A percentile compares a stretch with the other conserved stretches of the same genome.
Evolutionary conservation across 1,284 basidiomycete species (phyloP).

Genomic region (Meira miltonrushii): DNA sequence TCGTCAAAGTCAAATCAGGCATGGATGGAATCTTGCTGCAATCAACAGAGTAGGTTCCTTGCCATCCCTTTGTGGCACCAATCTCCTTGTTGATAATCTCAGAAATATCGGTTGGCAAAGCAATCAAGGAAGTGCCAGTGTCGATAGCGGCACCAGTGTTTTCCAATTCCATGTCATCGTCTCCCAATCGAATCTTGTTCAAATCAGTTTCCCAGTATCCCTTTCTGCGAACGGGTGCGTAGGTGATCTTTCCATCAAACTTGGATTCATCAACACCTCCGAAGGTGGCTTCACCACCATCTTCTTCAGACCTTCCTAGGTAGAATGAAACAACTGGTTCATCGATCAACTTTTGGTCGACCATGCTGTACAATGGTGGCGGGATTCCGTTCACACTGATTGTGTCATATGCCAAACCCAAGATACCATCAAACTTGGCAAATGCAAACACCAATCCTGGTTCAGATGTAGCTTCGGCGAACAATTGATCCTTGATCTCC

Average conservation of each 20-base stretch:
- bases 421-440: conserved; percentile 74
- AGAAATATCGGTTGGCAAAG: conserved; percentile 84
- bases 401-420: conserved; percentile 91
- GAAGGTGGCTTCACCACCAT: conserved; percentile 88
- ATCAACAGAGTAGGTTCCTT: conserved; percentile 60
- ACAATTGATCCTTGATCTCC: conserved; percentile 70
- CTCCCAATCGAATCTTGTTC: conserved; percentile 56
- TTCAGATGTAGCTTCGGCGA: conserved; percentile 94
- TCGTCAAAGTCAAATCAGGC: conserved; percentile 76
- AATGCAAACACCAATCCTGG: conserved; percentile 90
- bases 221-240: conserved; percentile 88
- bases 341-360: conserved; percentile 76
- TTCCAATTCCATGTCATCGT: conserved; percentile 74
- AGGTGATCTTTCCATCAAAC: conserved; percentile 76
- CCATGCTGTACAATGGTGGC: conserved; percentile 94
- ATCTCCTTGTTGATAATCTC: conserved; percentile 93
- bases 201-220: conserved; percentile 76
- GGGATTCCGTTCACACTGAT: conserved; percentile 90
- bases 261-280: conserved; percentile 80
- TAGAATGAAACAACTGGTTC: conserved; percentile 91
- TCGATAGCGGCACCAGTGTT: conserved; percentile 75
- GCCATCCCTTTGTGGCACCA: conserved; percentile 51
- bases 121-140: conserved; percentile 76
- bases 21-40: conserved; percentile 76
- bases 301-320: conserved; percentile 75